phyloP scores from a whole-genome alignment of 1,284 basidiomycete genomes.

The Fomitopsis pinicola region DNA sequence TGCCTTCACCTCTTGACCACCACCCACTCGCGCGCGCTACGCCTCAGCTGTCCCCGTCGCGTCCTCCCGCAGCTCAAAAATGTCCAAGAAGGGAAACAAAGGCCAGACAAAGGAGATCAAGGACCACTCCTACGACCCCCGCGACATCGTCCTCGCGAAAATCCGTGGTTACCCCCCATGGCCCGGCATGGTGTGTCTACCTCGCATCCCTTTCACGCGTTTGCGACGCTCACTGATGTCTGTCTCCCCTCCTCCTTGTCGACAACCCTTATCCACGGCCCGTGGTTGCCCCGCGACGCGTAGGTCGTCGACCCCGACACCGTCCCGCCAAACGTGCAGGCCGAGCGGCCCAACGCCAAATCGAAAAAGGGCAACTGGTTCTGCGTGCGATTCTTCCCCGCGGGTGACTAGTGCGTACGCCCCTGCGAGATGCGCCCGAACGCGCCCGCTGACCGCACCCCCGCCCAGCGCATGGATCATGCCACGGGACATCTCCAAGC shows the following conservation, averaged over 20 bases:
- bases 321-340: conserved; percentile 56
- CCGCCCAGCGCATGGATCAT: conserved; percentile 77
- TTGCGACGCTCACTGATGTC: conserved; percentile 8
- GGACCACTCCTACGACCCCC: conserved; percentile 46
- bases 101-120: conserved; percentile 34
- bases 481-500: conserved; percentile 76
- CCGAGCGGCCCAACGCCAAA: conserved; percentile 57
- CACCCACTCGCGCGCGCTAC: conserved; percentile 16
- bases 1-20: conserved; percentile 24
- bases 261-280: conserved; percentile 2
- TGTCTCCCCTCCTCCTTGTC: conserved; percentile 6
- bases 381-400: conserved; percentile 87
- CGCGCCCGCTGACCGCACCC: conserved; percentile 8
- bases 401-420: conserved; percentile 81
- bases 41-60: conserved; percentile 7
- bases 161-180: conserved; percentile 92
- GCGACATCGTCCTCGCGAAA: conserved; percentile 90
- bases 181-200: conserved; percentile 76
- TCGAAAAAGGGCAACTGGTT: conserved; percentile 70
- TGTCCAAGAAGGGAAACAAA: conserved; percentile 60
- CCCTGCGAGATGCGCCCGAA: conserved; percentile 8
- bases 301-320: conserved; percentile 75
- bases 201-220: conserved; percentile 9
- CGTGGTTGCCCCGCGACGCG: conserved; percentile 2
- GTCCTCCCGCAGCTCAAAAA: conserved; percentile 17